phyloP scores from a whole-genome alignment of 371 early-diverging fungal genomes.

The Phascolomyces articulosus region DNA sequence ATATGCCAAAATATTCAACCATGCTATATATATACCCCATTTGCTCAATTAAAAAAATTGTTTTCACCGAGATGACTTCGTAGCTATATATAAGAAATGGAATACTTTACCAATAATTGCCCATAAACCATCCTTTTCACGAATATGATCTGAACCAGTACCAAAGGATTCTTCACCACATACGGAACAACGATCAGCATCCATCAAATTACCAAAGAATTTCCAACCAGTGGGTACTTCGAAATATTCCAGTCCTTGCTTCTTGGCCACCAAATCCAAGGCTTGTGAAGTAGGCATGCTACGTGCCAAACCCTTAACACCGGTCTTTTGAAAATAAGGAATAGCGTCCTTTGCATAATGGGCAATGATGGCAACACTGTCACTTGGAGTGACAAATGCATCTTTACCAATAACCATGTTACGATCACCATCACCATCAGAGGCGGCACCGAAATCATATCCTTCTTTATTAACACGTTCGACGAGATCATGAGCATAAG shows the following conservation, averaged over 20 bases:
- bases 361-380: constrained; percentile 97
- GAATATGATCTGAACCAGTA: constrained; percentile 96
- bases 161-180: constrained; percentile 99
- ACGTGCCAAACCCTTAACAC: constrained; percentile 90
- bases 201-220: constrained; percentile 99
- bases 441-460: constrained; percentile 93
- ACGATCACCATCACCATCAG: constrained; percentile 93
- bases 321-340: constrained; percentile 90
- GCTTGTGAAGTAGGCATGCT: constrained; percentile 96
- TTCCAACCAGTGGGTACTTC: constrained; percentile 97
- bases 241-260: constrained; percentile 75
- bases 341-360: constrained; percentile 82
- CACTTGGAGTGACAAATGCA: constrained; percentile 96
- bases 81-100: neutral
- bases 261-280: constrained; percentile 87
- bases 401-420: constrained; percentile 96
- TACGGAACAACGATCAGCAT: constrained; percentile 91
- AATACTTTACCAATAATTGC: constrained; percentile 75
- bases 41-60: neutral
- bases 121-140: constrained; percentile 99
- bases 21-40: constrained; percentile 55
- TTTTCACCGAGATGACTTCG: neutral
- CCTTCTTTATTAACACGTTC: constrained; percentile 82
- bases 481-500: constrained; percentile 95
- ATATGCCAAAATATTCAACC: constrained; percentile 92